Evolutionary conservation across 257 asterid genomes (phyloP), one percentile per base, ranked within the genome.

Genomic region (Linaria vulgaris): DNA sequence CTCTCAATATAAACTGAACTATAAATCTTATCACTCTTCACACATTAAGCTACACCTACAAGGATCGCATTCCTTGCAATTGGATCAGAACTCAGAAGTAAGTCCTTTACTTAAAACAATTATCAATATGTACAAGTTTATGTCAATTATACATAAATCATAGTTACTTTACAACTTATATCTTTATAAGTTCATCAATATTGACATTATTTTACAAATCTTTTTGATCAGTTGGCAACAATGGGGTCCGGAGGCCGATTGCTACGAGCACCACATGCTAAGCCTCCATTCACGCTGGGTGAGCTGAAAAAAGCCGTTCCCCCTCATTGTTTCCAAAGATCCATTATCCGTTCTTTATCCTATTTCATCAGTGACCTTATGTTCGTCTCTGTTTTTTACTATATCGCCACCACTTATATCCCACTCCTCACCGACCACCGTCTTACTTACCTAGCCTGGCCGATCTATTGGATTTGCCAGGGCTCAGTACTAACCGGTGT

Each of bases 171-270:
- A n/a, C n/a, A n/a, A n/a, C n/a, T n/a, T n/a, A n/a, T n/a, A n/a
- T n/a, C n/a, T n/a, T n/a, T n/a, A n/a, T n/a, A n/a, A n/a, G n/a
- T n/a, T n/a, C n/a, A n/a, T n/a, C n/a, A n/a, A n/a, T n/a, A n/a
- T n/a, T n/a, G n/a, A n/a, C 34, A 27, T 27, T 27, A 2, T 6
- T 27, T 6, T 2, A 27, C 34, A 27, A 6, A 27, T 3, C 34
- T 27, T 27, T 27, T 2, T 27, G 6, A 3, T 2, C 34, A 34
- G 41, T 8, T 34, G 9, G 41, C 41, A 44, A 44, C 16, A 64
- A 85, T 85, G 88, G 92, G 92, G 50, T 88, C 79, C 34, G 86
- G 88, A 23, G 92, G 92, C 5, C 83, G 83, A 34, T 7, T 80
- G 83, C 61, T 80, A 38, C 20, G 49, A 13, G 67, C 64, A 63